Conservation (phyloP, 1,284 basidiomycete species). For the Ustilago bromivora region DNA sequence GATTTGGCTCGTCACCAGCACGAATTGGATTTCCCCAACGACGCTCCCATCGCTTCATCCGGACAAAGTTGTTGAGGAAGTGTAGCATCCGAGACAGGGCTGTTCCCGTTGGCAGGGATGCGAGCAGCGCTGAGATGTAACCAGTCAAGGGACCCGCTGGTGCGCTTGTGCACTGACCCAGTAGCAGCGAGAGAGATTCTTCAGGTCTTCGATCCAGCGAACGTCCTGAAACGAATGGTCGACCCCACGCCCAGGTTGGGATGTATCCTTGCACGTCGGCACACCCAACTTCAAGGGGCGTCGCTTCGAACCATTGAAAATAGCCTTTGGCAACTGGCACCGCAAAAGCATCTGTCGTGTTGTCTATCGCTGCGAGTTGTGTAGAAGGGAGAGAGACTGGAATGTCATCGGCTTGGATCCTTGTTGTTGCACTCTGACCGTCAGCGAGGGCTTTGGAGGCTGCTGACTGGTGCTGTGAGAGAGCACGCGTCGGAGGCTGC, state of each 20-base stretch:
- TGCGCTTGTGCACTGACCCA: constrained; percentile 69
- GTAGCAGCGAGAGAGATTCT: constrained; percentile 60
- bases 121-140: constrained; percentile 65
- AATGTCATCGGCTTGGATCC: not conserved
- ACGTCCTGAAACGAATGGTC: constrained; percentile 60
- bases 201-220: constrained; percentile 59
- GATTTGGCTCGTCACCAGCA: constrained; percentile 67
- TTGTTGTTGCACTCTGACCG: no score
- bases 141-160: constrained; percentile 67
- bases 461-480: constrained; percentile 44
- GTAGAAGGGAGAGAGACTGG: not conserved
- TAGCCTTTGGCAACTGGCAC: constrained; percentile 28
- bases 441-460: constrained; percentile 29
- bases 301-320: constrained; percentile 69
- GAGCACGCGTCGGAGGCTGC: constrained; percentile 43
- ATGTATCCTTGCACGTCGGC: constrained; percentile 68
- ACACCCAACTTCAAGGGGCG: constrained; percentile 68
- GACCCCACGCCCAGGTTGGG: constrained; percentile 69
- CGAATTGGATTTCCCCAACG: constrained; percentile 68
- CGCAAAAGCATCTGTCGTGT: constrained; percentile 20
- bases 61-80: constrained; percentile 62
- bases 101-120: constrained; percentile 62
- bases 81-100: constrained; percentile 54
- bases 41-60: constrained; percentile 63
- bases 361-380: not conserved